Evolutionary conservation across 148 eudicot species (phyloP), one percentile per base, ranked within the genome.

Genomic region (Vaccinium vitisidaea): DNA sequence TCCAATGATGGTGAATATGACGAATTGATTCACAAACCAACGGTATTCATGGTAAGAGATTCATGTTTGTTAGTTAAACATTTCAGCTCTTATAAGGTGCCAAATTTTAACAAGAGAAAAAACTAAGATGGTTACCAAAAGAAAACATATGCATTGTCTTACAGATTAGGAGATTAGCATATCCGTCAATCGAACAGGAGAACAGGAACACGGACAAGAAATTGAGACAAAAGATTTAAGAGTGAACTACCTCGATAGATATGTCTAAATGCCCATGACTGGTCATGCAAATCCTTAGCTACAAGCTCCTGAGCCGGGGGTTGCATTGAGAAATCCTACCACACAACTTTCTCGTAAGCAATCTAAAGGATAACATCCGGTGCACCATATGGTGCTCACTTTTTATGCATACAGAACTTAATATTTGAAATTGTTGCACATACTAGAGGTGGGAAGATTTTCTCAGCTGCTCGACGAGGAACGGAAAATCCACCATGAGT

Each of bases 401-500:
- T 67, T 81, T 61, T 16, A 9, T 11, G 63, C 10, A 39, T 27
- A 63, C 21, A 50, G 12, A 58, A 46, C 23, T 75, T 21, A 9
- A 55, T 49, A 46, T 16, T 25, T 16, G 5, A 61, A 70, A 67
- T 19, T 18, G 7, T 23, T 80, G 81, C 76, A 91, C 92, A 73
- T 83, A 96, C 99, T 73, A 96, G 91, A 85, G 99, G 93, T 32
- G 99, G 99, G 86, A 96, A 96, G 67, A 97, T 95, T 91, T 97
- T 97, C 89, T 97, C 99, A 86, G 99, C 98, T 49, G 98, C 98
- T 36, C 99, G 92, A 63, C 99, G 98, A 80, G 99, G 98, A 46
- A 97, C 98, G 82, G 98, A 97, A 87, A 97, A 97, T 52, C 99
- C 99, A 61, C 99, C 99, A 81, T 97, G 99, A 83, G 99, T 97